Base-by-base conservation (phyloP, 352 stramenopile species). In the Thraustochytrium sp. region DNA sequence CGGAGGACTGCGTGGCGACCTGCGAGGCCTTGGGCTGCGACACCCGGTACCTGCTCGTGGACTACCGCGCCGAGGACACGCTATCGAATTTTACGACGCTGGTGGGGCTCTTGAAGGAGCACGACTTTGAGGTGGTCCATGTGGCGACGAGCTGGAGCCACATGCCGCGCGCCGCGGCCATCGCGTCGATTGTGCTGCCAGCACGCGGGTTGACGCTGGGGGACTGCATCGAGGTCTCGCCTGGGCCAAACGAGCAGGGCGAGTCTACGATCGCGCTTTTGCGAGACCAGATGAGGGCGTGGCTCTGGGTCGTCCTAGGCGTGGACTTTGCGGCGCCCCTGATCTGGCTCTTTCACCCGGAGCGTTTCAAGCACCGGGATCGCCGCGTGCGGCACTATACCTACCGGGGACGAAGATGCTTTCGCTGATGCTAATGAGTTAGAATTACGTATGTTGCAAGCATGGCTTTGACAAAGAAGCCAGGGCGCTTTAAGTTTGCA, bases 21-120 rank as follows among this genome's bases (percentile, higher is more conserved):
- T 61, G 46, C 31, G 46, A 23, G 5, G 11, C 11, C 23, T 42
- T 29, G 21, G 68, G 68, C 23, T 80, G 68, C 44, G 68, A 76
- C 29, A 16, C 31, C 8, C 3, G 34, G 34, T 42, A 44, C 37
- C 68, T 80, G 23, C 31, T 61, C 3, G 2, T 80, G 8, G 68
- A 80, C 26, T 80, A 80, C 53, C 18, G 38, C 9, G 68, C 68
- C 18, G 5, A 75, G 18, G 68, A 80, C 53, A 80, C 68, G 46
- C 68, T 80, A 5, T 80, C 68, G 44, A 80, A 80, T 31, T 80
- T 80, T 34, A 80, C 68, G 29, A 80, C 68, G 68, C 53, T 80
- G 0, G 68, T 49, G 48, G 68, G 38, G 9, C 44, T 55, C 13
- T 75, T 80, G 68, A 13, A 31, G 38, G n/a, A 63, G 44, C 68